Evolutionary conservation across 1,284 basidiomycete species (phyloP), one percentile per base, ranked within the genome.

Genomic region (Apiotrichum montevideense): DNA sequence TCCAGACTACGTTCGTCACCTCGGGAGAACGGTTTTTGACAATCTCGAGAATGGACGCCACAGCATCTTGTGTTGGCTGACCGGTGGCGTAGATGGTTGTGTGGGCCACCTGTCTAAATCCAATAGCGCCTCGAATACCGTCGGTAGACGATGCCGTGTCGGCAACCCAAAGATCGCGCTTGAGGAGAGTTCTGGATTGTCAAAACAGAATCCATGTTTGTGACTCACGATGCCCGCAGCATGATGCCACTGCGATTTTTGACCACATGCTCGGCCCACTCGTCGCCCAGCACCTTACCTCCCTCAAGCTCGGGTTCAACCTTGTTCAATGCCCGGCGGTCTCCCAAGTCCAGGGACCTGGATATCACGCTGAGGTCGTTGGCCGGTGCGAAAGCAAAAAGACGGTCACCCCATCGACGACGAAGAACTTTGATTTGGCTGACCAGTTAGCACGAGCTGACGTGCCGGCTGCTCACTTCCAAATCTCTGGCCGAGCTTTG

Each of bases 221-320:
- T 21, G 37, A 77, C 83, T 49, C 66, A 86, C 89, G 87, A 83
- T 73, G 92, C 87, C 42, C 94, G 84, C 15, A 98, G 78, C 70
- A 96, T 94, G 69, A 97, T 91, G 0, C 94, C 93, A 58, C 84
- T 87, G n/a, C 94, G 86, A 70, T 91, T 90, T 85, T 88, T 88
- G 43, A 98, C 85, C 41, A 97, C 90, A 70, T 93, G 89, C 53
- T 90, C 88, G 4, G 90, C 90, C 79, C 91, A 97, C 71, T 97
- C 93, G 69, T 95, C 91, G 13, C 92, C 93, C 2, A 94, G 80
- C 33, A 95, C 84, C 67, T 87, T 87, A 0, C 88, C 90, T 21
- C 91, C 93, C 11, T 86, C 77, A 52, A 91, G 83, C 11, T 87
- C 85, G 55, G 55, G 58, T 56, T 62, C 55, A 56, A 45, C 55